Base-by-base conservation (phyloP, 2,329 filamentous ascomycete species). In the Thielaviopsis musarum region DNA sequence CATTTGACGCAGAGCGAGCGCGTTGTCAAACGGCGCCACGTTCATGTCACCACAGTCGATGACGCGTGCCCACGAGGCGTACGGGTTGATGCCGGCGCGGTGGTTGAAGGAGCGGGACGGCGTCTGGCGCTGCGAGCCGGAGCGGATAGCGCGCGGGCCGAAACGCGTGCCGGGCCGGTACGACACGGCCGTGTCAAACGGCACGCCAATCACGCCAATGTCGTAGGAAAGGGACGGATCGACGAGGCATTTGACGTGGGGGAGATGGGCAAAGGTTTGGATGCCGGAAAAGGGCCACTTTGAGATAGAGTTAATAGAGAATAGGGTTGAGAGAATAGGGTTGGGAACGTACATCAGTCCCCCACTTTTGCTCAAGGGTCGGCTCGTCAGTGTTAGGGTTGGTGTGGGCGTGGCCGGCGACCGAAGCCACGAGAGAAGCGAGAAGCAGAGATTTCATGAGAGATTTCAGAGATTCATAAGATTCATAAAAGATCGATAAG, bases 1-100 rank as follows among this genome's bases (percentile, higher is more conserved):
- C 89, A 95, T 95, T 71, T 95, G 91, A 52, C 77, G 75, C 58
- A 91, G 74, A 0, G 91, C 91, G 17, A 95, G 75, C 1, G 76
- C 81, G 69, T 95, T 95, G 73, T 95, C 89, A 65, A 94, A 85
- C 0, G 90, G 90, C 0, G 85, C 88, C 64, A 94, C 77, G 28
- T 91, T 89, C 59, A 95, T 89, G 69, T 95, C 91, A 54, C 91
- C 91, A 70, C 91, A 96, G 74, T 96, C 91, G 56, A 91, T 75
- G 61, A 95, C 81, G 48, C 74, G 82, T 0, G 87, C 86, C 85
- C 87, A 91, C 59, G 79, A 85, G 49, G 75, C 74, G 72, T 93
- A 95, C 0, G 91, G 89, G 70, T 95, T 96, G 64, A 95, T 78
- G 48, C 78, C 79, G 1, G 88, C 89, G 22, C 89, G 83, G 1